Evolutionary conservation across 2,329 filamentous ascomycete genomes (phyloP), one percentile per base, ranked within the genome.

Genomic region (Huntiella bhutanensis): DNA sequence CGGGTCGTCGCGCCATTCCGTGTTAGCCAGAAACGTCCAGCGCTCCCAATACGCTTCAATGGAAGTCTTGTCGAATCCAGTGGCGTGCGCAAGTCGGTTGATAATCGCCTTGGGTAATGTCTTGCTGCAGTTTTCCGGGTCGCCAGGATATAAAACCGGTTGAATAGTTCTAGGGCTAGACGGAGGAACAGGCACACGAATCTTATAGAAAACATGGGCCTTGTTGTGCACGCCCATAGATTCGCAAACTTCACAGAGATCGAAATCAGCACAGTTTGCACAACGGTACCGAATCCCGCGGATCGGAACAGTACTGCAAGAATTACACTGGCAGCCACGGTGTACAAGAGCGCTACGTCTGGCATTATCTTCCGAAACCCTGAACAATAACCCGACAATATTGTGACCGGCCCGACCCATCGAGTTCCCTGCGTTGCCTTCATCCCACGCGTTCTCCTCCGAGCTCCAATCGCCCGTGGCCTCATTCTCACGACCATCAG

Each of bases 121-220:
- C 15, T 75, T 71, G 13, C 75, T 68, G 54, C 81, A 75, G 52
- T 73, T 74, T 51, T 81, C 75, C 7, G 87, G 85, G 55, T 92
- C 83, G 38, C 87, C 87, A 1, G 86, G 82, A 58, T 94, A 95
- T 76, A 82, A 91, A 1, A 86, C 75, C 5, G 82, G 79, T 54
- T 85, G 80, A 56, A 80, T 81, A 59, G 88, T 80, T 44, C 83
- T 75, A 2, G 82, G 79, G 3, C 82, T 82, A 48, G 94, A 77
- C 28, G 85, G 82, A 0, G 87, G 85, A 1, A 86, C 82, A 1
- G 91, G 91, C 8, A 96, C 80, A 47, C 80, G 80, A 57, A 98
- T 82, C 61, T 96, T 96, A 69, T 92, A 93, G 62, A 98, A 96
- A 40, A 96, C 75, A 61, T 98, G 91, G 1, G 86, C 94, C 60